Conservation (phyloP, 2,329 filamentous ascomycete genomes). For the Rhytidhysteron rufulum region DNA sequence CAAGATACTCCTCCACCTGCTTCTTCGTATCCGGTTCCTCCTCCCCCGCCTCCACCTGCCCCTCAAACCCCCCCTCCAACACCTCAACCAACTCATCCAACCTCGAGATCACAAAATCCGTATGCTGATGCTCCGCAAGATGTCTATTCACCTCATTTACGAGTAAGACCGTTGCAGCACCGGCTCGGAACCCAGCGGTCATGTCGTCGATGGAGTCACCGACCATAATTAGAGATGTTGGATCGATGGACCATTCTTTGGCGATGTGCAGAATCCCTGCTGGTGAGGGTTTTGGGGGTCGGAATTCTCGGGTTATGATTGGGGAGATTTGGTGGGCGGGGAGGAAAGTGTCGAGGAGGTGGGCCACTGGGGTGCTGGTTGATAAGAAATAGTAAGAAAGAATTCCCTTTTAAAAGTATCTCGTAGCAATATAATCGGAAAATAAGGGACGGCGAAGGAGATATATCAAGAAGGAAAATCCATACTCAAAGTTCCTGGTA, state of each 20-base stretch:
- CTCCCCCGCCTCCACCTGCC: slow-evolving; percentile 32
- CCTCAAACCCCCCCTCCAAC: slow-evolving; percentile 70
- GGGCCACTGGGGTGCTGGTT: slow-evolving; percentile 61
- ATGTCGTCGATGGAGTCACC: slow-evolving; percentile 82
- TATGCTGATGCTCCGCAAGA: slow-evolving; percentile 68
- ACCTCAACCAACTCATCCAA: slow-evolving; percentile 74
- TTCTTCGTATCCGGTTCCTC: slow-evolving; percentile 21
- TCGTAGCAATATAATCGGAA: too few relatives aligned
- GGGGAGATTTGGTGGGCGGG: slow-evolving; percentile 65
- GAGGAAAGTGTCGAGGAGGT: slow-evolving; percentile 73
- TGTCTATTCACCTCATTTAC: slow-evolving; percentile 75
- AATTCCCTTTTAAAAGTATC: slow-evolving; percentile 5
- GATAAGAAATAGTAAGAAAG: not conserved
- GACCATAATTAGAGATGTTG: slow-evolving; percentile 49
- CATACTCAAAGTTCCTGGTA: slow-evolving; percentile 84
- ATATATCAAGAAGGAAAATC: slow-evolving; percentile 4
- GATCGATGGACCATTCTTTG: slow-evolving; percentile 60
- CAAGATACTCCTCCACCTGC: slow-evolving; percentile 17
- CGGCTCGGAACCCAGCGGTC: slow-evolving; percentile 76
- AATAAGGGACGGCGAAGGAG: not conserved
- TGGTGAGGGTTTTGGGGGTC: slow-evolving; percentile 80
- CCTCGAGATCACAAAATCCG: slow-evolving; percentile 65
- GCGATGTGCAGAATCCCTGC: slow-evolving; percentile 87
- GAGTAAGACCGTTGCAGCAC: slow-evolving; percentile 85
- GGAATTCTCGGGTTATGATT: slow-evolving; percentile 79